Base-by-base conservation (phyloP, 805 yeast species). In the Maudiozyma serrabonitensis region DNA sequence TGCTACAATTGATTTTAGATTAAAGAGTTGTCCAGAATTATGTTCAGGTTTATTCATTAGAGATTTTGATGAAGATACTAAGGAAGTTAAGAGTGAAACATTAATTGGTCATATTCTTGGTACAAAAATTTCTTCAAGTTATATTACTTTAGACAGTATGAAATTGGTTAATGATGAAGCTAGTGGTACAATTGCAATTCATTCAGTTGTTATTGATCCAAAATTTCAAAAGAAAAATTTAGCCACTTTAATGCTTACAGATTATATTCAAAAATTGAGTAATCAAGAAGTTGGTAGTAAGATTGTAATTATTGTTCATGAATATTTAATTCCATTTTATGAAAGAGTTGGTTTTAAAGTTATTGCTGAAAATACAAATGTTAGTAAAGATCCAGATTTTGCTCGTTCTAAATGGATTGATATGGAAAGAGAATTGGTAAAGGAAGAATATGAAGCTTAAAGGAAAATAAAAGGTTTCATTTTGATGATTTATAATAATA, bases 11-110 rank as follows among this genome's bases (percentile, higher is more conserved):
- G 70, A 69, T 54, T 91, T 87, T 70, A 75, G 97, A 57, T 73
- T 91, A 54, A 75, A 75, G 1, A 80, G 72, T 4, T 90, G 97
- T 64, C 98, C 98, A 9, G 99, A 91, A 65, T 76, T 91, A 50
- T 81, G 93, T 55, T 80, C 90, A 6, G 98, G 98, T 2, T 73
- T 93, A 50, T 93, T 91, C 61, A 73, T 88, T 46, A 75, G 96
- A 61, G 79, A 79, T 49, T 84, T 84, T 41, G 67, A 62, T 16
- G 63, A 56, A 3, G 66, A 60, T 31, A 65, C 62, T 7, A 59
- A 59, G 39, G 53, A 74, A 67, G 55, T 78, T 76, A 46, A 73
- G 76, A 26, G 79, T 75, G 57, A 75, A 53, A 78, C 73, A 6
- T 72, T 90, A 52, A 80, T 89, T 55, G 96, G 90, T 8, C 95